Evolutionary conservation across 2,329 filamentous ascomycete genomes (phyloP).

Genomic region (Cadophora sp.): DNA sequence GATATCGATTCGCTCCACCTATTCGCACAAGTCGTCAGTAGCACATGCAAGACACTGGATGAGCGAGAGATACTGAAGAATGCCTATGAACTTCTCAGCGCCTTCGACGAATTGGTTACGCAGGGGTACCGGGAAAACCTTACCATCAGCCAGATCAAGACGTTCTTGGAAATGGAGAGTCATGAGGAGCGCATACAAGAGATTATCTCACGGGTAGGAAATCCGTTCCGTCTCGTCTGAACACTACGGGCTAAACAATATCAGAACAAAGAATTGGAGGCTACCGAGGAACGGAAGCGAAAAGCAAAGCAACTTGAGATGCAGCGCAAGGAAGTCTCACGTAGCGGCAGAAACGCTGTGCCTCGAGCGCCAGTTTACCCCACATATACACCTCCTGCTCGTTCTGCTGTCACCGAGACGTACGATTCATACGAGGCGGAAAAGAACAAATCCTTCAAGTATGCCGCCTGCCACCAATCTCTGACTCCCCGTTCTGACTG

Average conservation of each 20-base stretch:
- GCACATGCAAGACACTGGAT: conserved; percentile 94
- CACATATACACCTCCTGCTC: conserved; percentile 82
- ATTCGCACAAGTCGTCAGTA: conserved; percentile 96
- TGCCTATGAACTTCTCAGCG: conserved; percentile 94
- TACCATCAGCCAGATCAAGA: conserved; percentile 96
- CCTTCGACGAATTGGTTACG: conserved; percentile 96
- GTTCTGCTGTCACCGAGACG: conserved; percentile 76
- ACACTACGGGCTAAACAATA: conserved; percentile 38
- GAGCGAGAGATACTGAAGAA: conserved; percentile 95
- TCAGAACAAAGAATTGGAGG: conserved; percentile 98
- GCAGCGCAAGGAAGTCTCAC: conserved; percentile 94
- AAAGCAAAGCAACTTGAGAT: conserved; percentile 99
- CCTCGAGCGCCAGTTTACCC: conserved; percentile 85
- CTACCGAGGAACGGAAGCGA: conserved; percentile 95
- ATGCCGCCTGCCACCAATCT: conserved; percentile 43
- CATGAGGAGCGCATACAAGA: conserved; percentile 99
- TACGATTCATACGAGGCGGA: conserved; percentile 96
- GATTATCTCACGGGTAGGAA: conserved; percentile 84
- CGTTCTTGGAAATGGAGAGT: conserved; percentile 98
- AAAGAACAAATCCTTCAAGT: conserved; percentile 94
- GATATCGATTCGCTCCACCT: conserved; percentile 98
- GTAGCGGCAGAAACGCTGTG: conserved; percentile 70
- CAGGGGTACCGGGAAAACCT: conserved; percentile 96
- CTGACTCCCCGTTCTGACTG: conserved; percentile 37
- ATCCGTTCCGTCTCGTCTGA: background rate